phyloP scores from a whole-genome alignment of 148 eudicot genomes.

The Rhododendron henanense region DNA sequence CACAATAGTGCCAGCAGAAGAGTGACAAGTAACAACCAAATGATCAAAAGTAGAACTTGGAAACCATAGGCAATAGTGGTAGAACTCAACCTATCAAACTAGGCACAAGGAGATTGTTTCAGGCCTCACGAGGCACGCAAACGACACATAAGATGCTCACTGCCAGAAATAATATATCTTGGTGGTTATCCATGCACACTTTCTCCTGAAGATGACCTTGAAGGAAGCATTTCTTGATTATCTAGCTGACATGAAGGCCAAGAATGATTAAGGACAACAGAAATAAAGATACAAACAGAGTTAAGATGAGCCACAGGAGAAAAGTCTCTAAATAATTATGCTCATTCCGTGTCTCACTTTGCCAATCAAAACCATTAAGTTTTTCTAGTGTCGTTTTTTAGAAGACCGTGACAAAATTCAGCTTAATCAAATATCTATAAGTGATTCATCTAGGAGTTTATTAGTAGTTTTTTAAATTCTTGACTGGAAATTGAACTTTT shows the following conservation, averaged over 20 bases:
- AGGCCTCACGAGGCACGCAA: not conserved
- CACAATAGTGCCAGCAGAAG: not conserved
- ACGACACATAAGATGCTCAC: not conserved
- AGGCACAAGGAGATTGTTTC: not conserved
- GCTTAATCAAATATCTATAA: not conserved
- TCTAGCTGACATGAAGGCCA: not conserved
- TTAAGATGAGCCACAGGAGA: not conserved
- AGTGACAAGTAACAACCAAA: not conserved
- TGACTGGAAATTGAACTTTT: not conserved
- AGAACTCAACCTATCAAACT: not conserved
- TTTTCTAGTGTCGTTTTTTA: not conserved
- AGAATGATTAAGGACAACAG: not conserved
- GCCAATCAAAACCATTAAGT: not conserved
- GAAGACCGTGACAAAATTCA: too few species aligned
- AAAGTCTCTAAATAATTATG: not conserved
- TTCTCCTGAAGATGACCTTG: not conserved
- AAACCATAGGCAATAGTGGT: not conserved
- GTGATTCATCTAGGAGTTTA: not conserved
- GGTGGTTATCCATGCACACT: not conserved
- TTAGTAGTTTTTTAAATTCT: too few species aligned
- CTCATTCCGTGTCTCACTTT: not conserved
- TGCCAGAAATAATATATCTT: not conserved
- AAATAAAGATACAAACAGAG: not conserved
- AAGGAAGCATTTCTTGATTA: not conserved
- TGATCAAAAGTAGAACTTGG: not conserved